A percentile compares a stretch with the other conserved stretches of the same genome.
phyloP scores from a whole-genome alignment of 2,329 filamentous ascomycete genomes.

The Cladorrhinum sp. region DNA sequence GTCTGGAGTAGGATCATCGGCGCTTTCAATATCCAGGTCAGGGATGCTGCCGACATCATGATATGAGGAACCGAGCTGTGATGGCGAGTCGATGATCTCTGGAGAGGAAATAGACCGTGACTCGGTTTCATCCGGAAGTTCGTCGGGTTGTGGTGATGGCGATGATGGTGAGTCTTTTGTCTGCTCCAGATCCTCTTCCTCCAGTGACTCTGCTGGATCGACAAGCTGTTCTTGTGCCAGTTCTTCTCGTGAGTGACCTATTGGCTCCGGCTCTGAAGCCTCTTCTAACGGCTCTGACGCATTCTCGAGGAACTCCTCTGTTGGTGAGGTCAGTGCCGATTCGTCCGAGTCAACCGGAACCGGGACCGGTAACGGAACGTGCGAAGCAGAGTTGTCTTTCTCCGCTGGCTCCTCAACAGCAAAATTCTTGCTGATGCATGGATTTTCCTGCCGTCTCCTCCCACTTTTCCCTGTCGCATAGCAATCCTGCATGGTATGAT shows the following conservation, averaged over 20 bases:
- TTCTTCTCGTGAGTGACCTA: background rate
- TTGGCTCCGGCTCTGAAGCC: background rate
- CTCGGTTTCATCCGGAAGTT: background rate
- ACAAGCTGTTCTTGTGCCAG: background rate
- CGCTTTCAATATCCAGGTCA: background rate
- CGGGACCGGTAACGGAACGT: background rate
- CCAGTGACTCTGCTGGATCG: background rate
- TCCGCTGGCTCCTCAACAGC: background rate
- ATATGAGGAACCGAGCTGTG: slow-evolving; percentile 12
- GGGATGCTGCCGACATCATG: slow-evolving; percentile 10
- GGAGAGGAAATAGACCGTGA: background rate
- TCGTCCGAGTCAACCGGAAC: background rate
- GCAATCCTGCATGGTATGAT: slow-evolving; percentile 18
- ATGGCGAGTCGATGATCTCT: background rate
- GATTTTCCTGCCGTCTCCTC: slow-evolving; percentile 19
- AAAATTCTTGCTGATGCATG: slow-evolving; percentile 18
- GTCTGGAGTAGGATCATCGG: background rate
- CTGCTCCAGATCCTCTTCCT: background rate
- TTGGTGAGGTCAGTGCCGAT: background rate
- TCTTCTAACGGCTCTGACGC: background rate
- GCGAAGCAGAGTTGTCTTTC: background rate
- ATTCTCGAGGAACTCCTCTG: background rate
- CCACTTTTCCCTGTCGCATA: slow-evolving; percentile 16
- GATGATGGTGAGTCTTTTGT: background rate
- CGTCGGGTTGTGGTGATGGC: background rate